Evolutionary conservation across 495 filamentous ascomycete species (phyloP).

Genomic region (Monascus purpureus): DNA sequence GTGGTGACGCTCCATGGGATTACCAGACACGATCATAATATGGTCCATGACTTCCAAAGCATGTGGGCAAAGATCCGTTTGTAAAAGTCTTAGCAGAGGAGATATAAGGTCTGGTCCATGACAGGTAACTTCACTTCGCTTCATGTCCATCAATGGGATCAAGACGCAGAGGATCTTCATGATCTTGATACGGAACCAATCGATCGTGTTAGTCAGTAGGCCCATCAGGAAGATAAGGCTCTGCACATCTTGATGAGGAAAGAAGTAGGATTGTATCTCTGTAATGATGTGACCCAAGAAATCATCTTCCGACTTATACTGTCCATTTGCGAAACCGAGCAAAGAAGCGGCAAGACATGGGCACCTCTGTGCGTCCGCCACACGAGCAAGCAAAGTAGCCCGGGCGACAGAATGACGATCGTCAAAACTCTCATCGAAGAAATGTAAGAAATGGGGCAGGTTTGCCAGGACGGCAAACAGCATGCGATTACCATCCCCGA

Average conservation of each 20-base stretch:
- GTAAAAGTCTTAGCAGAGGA: constrained; percentile 75
- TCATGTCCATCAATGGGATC: constrained; percentile 88
- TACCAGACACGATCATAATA: constrained; percentile 86
- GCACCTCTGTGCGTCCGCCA: constrained; percentile 52
- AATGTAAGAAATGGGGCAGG: constrained; percentile 71
- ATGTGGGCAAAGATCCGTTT: constrained; percentile 86
- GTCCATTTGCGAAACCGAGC: constrained; percentile 51
- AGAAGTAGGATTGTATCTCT: constrained; percentile 65
- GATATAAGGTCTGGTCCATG: constrained; percentile 95
- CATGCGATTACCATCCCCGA: constrained; percentile 68
- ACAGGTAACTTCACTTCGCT: constrained; percentile 71
- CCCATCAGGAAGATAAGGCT: constrained; percentile 85
- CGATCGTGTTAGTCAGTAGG: constrained; percentile 70
- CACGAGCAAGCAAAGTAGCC: constrained; percentile 53
- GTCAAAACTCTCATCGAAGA: constrained; percentile 51
- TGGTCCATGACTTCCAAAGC: constrained; percentile 84
- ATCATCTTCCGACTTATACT: constrained; percentile 57
- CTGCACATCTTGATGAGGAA: constrained; percentile 70
- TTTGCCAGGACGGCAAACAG: constrained; percentile 80
- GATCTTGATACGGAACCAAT: constrained; percentile 83
- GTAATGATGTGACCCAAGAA: constrained; percentile 63
- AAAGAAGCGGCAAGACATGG: constrained; percentile 39
- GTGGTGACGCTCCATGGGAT: constrained; percentile 84
- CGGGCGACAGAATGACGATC: constrained; percentile 41
- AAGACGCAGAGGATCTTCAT: constrained; percentile 80